A percentile compares a stretch with the other conserved stretches of the same genome.
Conservation (phyloP, 2,329 filamentous ascomycete species). For the Alternaria incomplexa region DNA sequence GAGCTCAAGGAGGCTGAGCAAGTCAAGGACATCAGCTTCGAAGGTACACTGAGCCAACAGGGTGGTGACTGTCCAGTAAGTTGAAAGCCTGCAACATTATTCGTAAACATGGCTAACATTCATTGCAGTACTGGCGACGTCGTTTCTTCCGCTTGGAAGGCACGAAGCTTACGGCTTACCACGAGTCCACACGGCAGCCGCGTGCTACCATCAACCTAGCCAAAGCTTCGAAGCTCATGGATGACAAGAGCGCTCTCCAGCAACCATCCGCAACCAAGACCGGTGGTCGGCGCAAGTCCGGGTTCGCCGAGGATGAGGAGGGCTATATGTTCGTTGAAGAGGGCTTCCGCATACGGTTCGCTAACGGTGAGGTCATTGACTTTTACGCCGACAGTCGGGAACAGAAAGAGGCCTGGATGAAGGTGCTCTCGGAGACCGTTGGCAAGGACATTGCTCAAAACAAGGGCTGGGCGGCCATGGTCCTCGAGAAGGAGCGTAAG, state of each 20-base stretch:
- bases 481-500: conserved; percentile 56
- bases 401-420: conserved; percentile 96
- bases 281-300: conserved; percentile 85
- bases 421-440: conserved; percentile 75
- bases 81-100: conserved; percentile 3
- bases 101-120: conserved; percentile 15
- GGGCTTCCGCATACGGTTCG: conserved; percentile 97
- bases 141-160: conserved; percentile 95
- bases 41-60: conserved; percentile 93
- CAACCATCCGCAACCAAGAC: conserved; percentile 78
- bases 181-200: conserved; percentile 93
- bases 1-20: conserved; percentile 92
- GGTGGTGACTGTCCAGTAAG: conserved; percentile 96
- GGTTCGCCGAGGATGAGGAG: conserved; percentile 97
- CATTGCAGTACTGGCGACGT: conserved; percentile 85
- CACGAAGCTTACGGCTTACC: conserved; percentile 90
- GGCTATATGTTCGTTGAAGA: conserved; percentile 99
- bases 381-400: conserved; percentile 91
- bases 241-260: conserved; percentile 82
- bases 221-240: conserved; percentile 91
- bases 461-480: conserved; percentile 68
- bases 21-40: conserved; percentile 76
- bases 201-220: conserved; percentile 95
- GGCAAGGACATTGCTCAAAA: conserved; percentile 60
- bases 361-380: conserved; percentile 97